Evolutionary conservation across 2,329 filamentous ascomycete genomes (phyloP), one percentile per base, ranked within the genome.

Genomic region (Cordyceps militaris): DNA sequence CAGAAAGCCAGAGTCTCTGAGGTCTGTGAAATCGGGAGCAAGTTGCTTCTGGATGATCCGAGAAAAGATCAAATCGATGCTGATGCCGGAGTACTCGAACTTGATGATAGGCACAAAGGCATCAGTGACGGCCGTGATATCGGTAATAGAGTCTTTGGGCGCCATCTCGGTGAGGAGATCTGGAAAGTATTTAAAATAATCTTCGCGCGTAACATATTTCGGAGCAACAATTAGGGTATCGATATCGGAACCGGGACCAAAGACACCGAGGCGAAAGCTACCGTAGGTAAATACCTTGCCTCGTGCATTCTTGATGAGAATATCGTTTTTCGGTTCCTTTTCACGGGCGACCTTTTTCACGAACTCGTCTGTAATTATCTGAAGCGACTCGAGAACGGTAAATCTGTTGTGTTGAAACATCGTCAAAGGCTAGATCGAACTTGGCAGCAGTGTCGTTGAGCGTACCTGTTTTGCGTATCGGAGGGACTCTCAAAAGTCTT

Each of bases 101-200:
- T 97, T 97, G 77, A 99, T 97, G 70, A 99, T 96, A 49, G 94
- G 94, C 8, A 97, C 93, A 67, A 90, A 96, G 4, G 93, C 91
- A 67, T 96, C 93, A 49, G 87, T 87, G 38, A 99, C 94, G 0
- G 88, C 84, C 2, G 89, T 87, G 66, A 97, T 79, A 69, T 95
- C 90, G 60, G 88, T 87, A 65, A 97, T 90, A 59, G 91, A 81
- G n/a, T 86, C 88, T 38, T 84, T 76, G 9, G 88, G 84, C 1
- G 89, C 85, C 82, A 94, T 87, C 63, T 86, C 80, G 64, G 87
- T 76, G 50, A 99, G 82, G 49, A 95, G 76, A 21, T 83, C 78
- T n/a, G 92, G 92, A 65, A 97, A 97, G 65, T 88, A 79, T 54
- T 88, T 77, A 76, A 99, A 99, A 76, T 96, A 99, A 72, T 99